These are phyloP conservation scores for Achlya hypogyna DNA, from an alignment of 352 stramenopile genomes.

Conservation along the genomic window DNA sequence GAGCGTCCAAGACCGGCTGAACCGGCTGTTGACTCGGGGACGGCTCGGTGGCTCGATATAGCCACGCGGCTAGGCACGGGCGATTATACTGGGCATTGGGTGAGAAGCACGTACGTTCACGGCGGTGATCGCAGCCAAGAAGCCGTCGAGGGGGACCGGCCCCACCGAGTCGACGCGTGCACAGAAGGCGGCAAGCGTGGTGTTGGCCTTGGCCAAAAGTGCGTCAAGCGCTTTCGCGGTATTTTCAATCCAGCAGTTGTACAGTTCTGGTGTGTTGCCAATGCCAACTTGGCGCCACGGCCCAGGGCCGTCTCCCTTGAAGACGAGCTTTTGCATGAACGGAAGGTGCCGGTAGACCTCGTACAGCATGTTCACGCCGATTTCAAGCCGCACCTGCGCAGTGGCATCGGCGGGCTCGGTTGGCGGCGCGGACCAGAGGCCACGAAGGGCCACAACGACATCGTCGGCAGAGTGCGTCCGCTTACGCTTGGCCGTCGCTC, in stretches of 20 bases:
- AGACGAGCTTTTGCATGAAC: slow-evolving; percentile 2
- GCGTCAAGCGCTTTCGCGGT: background rate
- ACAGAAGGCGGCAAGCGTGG: background rate
- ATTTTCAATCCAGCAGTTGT: slow-evolving; percentile 7
- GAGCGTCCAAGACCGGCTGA: background rate
- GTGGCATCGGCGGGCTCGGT: background rate
- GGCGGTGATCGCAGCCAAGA: background rate
- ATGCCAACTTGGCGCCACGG: background rate
- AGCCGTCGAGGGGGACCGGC: background rate
- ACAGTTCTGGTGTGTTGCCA: background rate
- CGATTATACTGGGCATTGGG: background rate
- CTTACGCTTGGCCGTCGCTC: background rate
- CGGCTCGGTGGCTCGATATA: background rate
- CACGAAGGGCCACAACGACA: background rate
- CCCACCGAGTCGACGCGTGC: background rate
- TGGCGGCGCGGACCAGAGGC: background rate
- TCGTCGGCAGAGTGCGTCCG: background rate
- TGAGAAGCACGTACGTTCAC: background rate
- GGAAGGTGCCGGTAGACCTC: background rate
- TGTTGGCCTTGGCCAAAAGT: background rate
- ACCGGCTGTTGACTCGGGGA: background rate
- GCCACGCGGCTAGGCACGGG: background rate
- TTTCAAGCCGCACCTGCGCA: background rate
- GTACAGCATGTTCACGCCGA: background rate
- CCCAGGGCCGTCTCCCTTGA: background rate